Base-by-base conservation (phyloP, 768 basidiomycete species). In the Tubosaeta sp. region DNA sequence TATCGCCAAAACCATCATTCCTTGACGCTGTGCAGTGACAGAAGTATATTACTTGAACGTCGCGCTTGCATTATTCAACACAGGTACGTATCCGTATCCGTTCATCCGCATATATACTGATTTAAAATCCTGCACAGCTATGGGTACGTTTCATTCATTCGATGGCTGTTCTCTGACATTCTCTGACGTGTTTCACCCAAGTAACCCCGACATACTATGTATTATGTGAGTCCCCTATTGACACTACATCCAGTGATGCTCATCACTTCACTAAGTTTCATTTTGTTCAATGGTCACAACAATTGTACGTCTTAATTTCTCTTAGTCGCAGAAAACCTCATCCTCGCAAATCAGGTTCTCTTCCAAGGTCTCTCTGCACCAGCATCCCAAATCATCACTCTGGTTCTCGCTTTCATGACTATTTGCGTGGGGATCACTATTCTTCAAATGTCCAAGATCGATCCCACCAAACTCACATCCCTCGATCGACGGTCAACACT, bases 21-120 rank as follows among this genome's bases (percentile, higher is more conserved):
- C 29, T 48, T 66, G 44, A 64, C 41, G 16, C 42, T 36, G 13
- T 40, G 16, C 49, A 89, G 86, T 93, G 50, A 84, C 85, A 51
- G 95, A 97, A 68, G 90, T 97, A 61, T 94, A 90, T 70, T 98
- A 92, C 71, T 78, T 97, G 53, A 97, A 96, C 70, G 85, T 94
- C 53, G 96, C 96, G 16, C 83, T 99, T 53, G 96, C 94, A 51
- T 73, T 97, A 31, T 98, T 94, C 77, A 95, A 96, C 71, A 90
- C 89, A 48, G 87, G 86, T 86, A 55, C 55, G 82, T 59, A 58
- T 32, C 12, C 16, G 32, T 42, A 16, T 40, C 21, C 35, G 38
- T 43, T n/a, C 14, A 16, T 12, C n/a, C 22, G 43, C 36, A 49
- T 21, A 40, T 49, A 43, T 47, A 1, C 52, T 49, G n/a, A 58